Conservation (phyloP, 208 protist genomes). For the Acanthamoeba lenticulata region DNA sequence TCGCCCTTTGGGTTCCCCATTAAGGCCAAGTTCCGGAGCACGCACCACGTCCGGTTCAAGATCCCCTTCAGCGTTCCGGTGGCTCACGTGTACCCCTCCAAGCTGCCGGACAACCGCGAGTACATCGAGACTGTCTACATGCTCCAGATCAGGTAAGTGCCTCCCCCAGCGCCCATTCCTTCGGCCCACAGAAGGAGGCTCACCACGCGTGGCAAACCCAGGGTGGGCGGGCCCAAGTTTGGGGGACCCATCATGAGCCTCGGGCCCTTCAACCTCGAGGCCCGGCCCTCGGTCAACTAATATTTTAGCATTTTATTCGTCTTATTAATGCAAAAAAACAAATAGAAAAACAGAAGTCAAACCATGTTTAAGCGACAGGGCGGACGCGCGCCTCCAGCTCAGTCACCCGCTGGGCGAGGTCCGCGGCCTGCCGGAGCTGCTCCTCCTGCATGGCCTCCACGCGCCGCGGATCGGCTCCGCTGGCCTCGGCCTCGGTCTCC, state of each 20-base stretch:
- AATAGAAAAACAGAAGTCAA: neutral
- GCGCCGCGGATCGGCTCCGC: neutral
- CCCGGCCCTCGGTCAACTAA: neutral
- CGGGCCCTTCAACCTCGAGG: neutral
- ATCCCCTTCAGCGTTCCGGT: neutral
- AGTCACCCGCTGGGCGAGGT: neutral
- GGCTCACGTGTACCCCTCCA: neutral
- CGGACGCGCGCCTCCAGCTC: neutral
- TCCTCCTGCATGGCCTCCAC: neutral
- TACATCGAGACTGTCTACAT: slow-evolving; percentile 6
- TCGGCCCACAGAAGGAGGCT: neutral
- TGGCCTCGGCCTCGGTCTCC: neutral
- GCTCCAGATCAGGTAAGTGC: neutral
- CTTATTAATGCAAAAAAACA: neutral
- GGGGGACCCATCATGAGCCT: neutral
- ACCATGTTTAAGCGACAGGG: too few relatives aligned
- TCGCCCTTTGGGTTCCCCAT: neutral
- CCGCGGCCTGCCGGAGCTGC: neutral
- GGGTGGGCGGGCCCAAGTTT: neutral
- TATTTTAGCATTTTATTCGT: too few relatives aligned
- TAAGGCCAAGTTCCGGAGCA: neutral
- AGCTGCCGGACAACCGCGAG: neutral
- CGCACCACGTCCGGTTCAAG: neutral
- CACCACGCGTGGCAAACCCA: neutral
- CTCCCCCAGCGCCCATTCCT: neutral